These are phyloP conservation scores for Phytophthora meadii DNA, from an alignment of 352 stramenopile genomes.

Conservation along the genomic window DNA sequence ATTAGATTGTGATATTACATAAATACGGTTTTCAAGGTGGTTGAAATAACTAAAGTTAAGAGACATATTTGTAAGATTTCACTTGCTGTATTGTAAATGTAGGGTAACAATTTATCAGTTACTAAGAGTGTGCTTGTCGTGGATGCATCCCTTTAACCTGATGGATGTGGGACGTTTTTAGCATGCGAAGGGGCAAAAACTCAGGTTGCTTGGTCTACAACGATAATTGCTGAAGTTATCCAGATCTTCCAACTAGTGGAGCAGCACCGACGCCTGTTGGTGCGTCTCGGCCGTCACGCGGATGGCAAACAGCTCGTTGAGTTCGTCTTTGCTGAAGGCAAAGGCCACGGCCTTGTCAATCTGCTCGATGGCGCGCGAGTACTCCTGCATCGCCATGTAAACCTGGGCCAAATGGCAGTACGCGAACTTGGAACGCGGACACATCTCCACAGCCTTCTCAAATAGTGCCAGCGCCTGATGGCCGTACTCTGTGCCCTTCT, in stretches of 20 bases:
- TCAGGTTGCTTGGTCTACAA: constrained; percentile 34
- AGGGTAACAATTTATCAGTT: neutral
- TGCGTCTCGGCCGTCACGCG: constrained; percentile 82
- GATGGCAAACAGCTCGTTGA: constrained; percentile 82
- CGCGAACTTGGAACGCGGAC: constrained; percentile 83
- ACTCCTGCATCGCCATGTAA: constrained; percentile 89
- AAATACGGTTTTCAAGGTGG: neutral
- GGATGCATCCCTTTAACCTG: too few relatives aligned
- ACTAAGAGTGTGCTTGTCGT: too few relatives aligned
- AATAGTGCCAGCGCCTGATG: constrained; percentile 78
- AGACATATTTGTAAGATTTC: neutral
- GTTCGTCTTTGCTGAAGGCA: constrained; percentile 77
- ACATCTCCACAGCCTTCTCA: constrained; percentile 80
- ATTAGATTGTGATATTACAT: neutral
- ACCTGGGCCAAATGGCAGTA: constrained; percentile 86
- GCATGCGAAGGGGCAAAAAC: constrained; percentile 25
- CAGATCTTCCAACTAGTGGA: constrained; percentile 51
- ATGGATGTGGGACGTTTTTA: constrained; percentile 4
- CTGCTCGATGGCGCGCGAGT: constrained; percentile 78
- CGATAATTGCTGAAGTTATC: neutral
- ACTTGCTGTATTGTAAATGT: constrained; percentile 6
- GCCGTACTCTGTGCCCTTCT: constrained; percentile 75
- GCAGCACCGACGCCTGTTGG: constrained; percentile 68
- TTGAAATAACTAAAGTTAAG: neutral
- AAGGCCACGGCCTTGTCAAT: constrained; percentile 81